Evolutionary conservation across 2,329 filamentous ascomycete genomes (phyloP), one percentile per base, ranked within the genome.

Genomic region (Botrytis galanthina): DNA sequence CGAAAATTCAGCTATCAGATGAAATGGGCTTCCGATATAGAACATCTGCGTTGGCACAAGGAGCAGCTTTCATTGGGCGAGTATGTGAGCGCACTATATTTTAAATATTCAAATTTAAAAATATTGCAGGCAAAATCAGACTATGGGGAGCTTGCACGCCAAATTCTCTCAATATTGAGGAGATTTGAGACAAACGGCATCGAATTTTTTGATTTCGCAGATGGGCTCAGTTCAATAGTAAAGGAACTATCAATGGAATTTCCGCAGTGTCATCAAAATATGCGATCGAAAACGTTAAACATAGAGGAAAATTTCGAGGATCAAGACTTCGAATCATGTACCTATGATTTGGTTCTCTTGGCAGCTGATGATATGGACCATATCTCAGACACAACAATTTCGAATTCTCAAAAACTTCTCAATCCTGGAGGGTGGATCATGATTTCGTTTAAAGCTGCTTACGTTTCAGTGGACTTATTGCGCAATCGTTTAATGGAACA

Each of bases 21-120:
- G n/a, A 62, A 73, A 37, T 73, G 72, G 72, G 66, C 62, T 44
- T 44, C 72, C 14, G 72, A 73, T 63, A 39, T 73, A 29, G 51
- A 73, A 26, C 42, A 71, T 12, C 57, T 71, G 29, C 42, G 9
- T 26, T 54, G 9, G n/a, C 51, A 54, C 2, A 54, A 54, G 10
- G 51, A 29, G n/a, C 12, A 12, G 1, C 12, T 54, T 29, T 29
- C 51, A 12, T 29, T 54, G 26, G 29, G 1, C 1, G 51, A 54
- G 10, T 29, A 16, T 16, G 29, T 54, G 29, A 54, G 29, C 7
- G n/a, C 26, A n/a, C 51, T 54, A 16, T 12, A 54, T 29, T 54
- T 54, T 26, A 29, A 54, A 54, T 16, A 54, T 54, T 54, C 51
- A 29, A 54, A 29, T 2, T 54, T 54, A 26, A 54, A 29, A 14